Conservation (phyloP, 345 rosid species). For the Stellera chamaejasme region DNA sequence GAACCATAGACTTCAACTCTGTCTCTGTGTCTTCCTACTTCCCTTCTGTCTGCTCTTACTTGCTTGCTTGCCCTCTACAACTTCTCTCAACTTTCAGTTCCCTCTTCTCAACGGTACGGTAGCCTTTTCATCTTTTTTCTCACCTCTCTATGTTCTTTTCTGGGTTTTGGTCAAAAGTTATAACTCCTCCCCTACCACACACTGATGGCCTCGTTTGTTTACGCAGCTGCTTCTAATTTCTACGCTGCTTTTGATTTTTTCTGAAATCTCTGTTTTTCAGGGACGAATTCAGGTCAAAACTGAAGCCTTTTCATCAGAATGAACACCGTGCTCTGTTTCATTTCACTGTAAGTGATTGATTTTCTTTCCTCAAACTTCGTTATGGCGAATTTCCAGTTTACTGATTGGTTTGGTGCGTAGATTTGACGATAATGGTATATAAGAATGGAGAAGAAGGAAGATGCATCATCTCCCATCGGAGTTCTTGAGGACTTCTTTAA, state of each 20-base stretch:
- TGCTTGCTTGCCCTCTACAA: conserved; percentile 10
- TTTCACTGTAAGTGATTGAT: too few species aligned
- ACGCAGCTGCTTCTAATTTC: neutral
- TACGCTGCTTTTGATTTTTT: neutral
- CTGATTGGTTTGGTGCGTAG: neutral
- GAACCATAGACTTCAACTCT: conserved; percentile 21
- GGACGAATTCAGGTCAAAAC: too few species aligned
- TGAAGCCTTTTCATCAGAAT: too few species aligned
- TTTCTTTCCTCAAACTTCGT: neutral
- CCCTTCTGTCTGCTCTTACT: neutral
- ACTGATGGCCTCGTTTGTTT: too few species aligned
- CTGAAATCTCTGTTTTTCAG: too few species aligned
- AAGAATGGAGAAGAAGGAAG: conserved; percentile 42
- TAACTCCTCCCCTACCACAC: too few species aligned
- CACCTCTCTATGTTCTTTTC: neutral
- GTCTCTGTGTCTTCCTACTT: conserved; percentile 20
- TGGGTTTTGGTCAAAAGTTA: too few species aligned
- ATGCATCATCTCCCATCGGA: conserved; percentile 48
- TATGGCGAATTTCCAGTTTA: neutral
- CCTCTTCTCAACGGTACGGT: conserved; percentile 14
- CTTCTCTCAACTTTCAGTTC: conserved; percentile 9
- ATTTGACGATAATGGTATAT: neutral
- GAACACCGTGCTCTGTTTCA: too few species aligned
- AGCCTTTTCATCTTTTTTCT: conserved; percentile 1
- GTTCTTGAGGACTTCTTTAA: conserved; percentile 81